These are phyloP conservation scores for Mycena metata DNA, from an alignment of 768 basidiomycete genomes.

Conservation along the genomic window DNA sequence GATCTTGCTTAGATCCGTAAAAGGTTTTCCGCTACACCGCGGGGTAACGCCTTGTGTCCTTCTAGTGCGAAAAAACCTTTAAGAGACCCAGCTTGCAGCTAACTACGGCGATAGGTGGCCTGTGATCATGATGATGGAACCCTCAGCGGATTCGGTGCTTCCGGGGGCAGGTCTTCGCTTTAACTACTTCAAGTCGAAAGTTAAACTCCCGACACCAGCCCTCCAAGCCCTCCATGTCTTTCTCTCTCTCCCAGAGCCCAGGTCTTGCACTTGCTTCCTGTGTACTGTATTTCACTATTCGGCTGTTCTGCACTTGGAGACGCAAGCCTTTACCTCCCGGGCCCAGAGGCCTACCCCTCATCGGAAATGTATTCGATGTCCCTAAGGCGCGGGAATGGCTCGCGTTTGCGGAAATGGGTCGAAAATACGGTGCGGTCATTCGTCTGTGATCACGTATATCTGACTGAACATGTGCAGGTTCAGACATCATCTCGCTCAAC, in stretches of 20 bases:
- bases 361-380: constrained; percentile 16
- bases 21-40: too few species aligned
- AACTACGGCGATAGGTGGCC: too few species aligned
- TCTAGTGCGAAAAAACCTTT: too few species aligned
- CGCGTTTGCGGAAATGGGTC: constrained; percentile 17
- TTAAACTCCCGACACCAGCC: too few species aligned
- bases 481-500: constrained; percentile 22
- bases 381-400: constrained; percentile 21
- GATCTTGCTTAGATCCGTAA: too few species aligned
- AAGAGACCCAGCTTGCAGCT: too few species aligned
- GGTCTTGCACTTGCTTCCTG: neutral
- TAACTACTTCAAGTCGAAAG: too few species aligned
- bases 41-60: too few species aligned
- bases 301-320: neutral
- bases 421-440: constrained; percentile 15
- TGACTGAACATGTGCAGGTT: neutral
- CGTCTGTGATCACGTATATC: too few species aligned
- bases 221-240: neutral
- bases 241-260: neutral
- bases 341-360: constrained; percentile 8
- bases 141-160: too few species aligned
- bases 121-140: too few species aligned
- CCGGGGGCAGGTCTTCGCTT: too few species aligned
- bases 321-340: constrained; percentile 16
- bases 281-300: neutral